Percentiles rank a stretch among this genome's conserved stretches.
phyloP scores from a whole-genome alignment of 352 stramenopile genomes.

The Thraustotheca clavata region DNA sequence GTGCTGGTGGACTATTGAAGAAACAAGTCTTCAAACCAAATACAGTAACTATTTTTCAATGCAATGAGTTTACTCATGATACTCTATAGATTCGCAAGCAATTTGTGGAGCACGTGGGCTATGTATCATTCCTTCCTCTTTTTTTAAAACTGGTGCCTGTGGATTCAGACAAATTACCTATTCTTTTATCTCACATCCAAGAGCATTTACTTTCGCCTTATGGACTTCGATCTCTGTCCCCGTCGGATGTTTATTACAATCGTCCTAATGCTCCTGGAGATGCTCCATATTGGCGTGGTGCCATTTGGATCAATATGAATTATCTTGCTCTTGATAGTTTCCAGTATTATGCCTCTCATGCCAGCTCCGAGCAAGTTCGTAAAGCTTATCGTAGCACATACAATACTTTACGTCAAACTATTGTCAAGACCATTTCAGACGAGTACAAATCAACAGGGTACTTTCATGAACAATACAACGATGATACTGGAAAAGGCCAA shows the following conservation, averaged over 20 bases:
- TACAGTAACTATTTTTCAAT: conserved; percentile 25
- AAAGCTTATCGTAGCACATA: conserved; percentile 38
- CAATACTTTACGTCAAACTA: conserved; percentile 39
- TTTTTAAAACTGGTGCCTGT: conserved; percentile 60
- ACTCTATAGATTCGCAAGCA: conserved; percentile 37
- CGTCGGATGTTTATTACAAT: conserved; percentile 77
- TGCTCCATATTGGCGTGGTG: conserved; percentile 89
- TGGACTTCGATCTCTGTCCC: conserved; percentile 83
- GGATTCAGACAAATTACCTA: conserved; percentile 53
- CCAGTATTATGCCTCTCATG: conserved; percentile 54
- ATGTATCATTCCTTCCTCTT: conserved; percentile 83
- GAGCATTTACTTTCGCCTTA: conserved; percentile 68
- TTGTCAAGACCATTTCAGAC: conserved; percentile 51
- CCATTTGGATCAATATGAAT: conserved; percentile 93
- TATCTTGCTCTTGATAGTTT: conserved; percentile 85
- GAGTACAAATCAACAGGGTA: conserved; percentile 86
- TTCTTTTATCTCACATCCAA: conserved; percentile 47
- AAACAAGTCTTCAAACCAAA: conserved; percentile 59
- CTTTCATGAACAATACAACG: conserved; percentile 93
- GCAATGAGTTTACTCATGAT: conserved; percentile 1
- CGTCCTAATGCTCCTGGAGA: conserved; percentile 85
- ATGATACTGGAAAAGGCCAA: conserved; percentile 73
- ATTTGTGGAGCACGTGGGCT: conserved; percentile 77
- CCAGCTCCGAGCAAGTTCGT: conserved; percentile 37
- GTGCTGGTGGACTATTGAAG: conserved; percentile 58